These are phyloP conservation scores for Teratosphaeria viscida DNA, from an alignment of 2,329 filamentous ascomycete species.

Conservation along the genomic window DNA sequence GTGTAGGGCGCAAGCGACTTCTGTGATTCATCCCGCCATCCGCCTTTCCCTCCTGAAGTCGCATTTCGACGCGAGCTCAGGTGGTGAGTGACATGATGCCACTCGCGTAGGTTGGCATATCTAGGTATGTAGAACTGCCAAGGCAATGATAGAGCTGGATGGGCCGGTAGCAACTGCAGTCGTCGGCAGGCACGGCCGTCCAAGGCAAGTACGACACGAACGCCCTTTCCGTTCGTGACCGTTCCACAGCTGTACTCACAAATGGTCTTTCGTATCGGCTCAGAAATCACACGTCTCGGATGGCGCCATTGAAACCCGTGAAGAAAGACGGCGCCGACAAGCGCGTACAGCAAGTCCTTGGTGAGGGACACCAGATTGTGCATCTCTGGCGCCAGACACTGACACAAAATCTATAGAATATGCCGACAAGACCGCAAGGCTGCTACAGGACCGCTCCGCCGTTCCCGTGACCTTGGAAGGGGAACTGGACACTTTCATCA, in stretches of 20 bases:
- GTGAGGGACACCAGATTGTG: constrained; percentile 2
- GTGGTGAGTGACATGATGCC: too few relatives aligned
- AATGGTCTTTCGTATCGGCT: background rate
- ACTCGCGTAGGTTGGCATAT: too few relatives aligned
- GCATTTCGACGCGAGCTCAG: too few relatives aligned
- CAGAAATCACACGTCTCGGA: background rate
- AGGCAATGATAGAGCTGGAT: too few relatives aligned
- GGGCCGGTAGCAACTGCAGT: too few relatives aligned
- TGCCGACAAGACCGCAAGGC: background rate
- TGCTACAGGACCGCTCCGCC: constrained; percentile 9
- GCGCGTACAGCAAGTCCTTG: constrained; percentile 12
- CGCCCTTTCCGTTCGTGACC: background rate
- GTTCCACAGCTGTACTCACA: background rate
- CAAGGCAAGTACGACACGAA: background rate
- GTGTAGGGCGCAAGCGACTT: too few relatives aligned
- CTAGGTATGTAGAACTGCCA: too few relatives aligned
- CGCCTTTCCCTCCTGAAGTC: too few relatives aligned
- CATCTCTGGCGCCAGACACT: background rate
- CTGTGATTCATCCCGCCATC: too few relatives aligned
- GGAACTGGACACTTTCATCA: constrained; percentile 13
- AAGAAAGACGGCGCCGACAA: constrained; percentile 10
- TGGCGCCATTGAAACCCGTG: constrained; percentile 11
- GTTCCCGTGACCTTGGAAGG: constrained; percentile 7
- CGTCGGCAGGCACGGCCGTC: background rate
- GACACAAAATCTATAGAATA: constrained; percentile 1